Evolutionary conservation across 2,329 filamentous ascomycete genomes (phyloP).

Genomic region (Lachnellula willkommii): DNA sequence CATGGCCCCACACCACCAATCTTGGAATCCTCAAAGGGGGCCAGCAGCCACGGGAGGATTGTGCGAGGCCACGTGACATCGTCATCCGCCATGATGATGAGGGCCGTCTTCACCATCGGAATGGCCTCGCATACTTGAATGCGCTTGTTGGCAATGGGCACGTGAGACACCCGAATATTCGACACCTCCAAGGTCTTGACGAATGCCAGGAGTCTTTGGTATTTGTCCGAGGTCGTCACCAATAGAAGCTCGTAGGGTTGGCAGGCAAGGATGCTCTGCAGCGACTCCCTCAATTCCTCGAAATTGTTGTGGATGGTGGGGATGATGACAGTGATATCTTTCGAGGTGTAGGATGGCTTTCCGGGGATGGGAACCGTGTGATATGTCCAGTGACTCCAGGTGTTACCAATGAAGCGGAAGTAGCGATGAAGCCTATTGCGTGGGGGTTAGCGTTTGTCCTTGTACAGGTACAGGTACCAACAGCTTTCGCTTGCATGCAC

Average conservation of each 20-base stretch:
- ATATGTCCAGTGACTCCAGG: slow-evolving; percentile 80
- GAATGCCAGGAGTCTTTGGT: slow-evolving; percentile 62
- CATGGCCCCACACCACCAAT: slow-evolving; percentile 92
- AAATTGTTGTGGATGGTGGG: slow-evolving; percentile 87
- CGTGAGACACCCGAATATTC: slow-evolving; percentile 68
- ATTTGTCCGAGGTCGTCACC: slow-evolving; percentile 79
- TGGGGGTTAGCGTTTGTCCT: neutral
- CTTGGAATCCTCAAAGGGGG: slow-evolving; percentile 76
- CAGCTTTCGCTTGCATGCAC: neutral
- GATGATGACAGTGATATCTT: slow-evolving; percentile 90
- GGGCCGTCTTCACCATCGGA: slow-evolving; percentile 72
- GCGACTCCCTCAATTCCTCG: slow-evolving; percentile 74
- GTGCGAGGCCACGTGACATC: slow-evolving; percentile 89
- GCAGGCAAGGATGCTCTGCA: slow-evolving; percentile 70
- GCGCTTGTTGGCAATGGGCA: slow-evolving; percentile 88
- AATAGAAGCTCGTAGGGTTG: slow-evolving; percentile 70
- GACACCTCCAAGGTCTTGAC: slow-evolving; percentile 53
- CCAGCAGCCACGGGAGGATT: slow-evolving; percentile 84
- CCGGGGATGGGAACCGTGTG: slow-evolving; percentile 76
- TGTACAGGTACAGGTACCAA: neutral
- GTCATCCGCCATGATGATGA: slow-evolving; percentile 92
- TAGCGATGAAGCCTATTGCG: slow-evolving; percentile 74
- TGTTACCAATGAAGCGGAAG: slow-evolving; percentile 76
- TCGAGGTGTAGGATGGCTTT: slow-evolving; percentile 61
- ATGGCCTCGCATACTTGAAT: slow-evolving; percentile 90